These are phyloP conservation scores for Fraxinus velutina DNA, from an alignment of 305 asterid genomes.

Conservation along the genomic window DNA sequence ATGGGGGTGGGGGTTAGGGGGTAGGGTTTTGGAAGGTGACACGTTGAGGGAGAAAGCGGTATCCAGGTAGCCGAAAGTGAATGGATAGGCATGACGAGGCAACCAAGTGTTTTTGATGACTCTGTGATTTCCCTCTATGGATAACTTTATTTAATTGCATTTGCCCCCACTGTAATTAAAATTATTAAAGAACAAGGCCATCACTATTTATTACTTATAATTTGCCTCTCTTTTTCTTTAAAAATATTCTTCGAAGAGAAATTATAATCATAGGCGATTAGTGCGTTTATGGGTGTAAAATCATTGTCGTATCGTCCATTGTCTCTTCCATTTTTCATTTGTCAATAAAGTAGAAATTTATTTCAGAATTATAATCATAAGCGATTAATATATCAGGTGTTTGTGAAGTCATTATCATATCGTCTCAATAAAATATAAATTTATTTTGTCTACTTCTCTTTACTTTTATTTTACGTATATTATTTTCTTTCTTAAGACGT, in stretches of 20 bases:
- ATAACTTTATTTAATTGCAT: constrained; percentile 28
- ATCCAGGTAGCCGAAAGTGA: constrained; percentile 35
- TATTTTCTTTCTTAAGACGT: too few species aligned
- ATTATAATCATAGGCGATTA: not conserved
- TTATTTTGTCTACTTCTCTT: too few species aligned
- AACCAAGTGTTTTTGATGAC: constrained; percentile 23
- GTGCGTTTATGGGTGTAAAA: too few species aligned
- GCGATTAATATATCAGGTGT: too few species aligned
- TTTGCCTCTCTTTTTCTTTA: not conserved
- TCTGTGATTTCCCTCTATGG: constrained; percentile 16
- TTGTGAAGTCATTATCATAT: too few species aligned
- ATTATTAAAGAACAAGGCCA: not conserved
- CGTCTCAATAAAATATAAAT: too few species aligned
- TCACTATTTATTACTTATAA: not conserved
- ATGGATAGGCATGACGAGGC: constrained; percentile 50
- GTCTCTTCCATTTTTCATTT: not conserved
- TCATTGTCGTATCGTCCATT: not conserved
- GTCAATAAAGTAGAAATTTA: not conserved
- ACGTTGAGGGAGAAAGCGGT: constrained; percentile 37
- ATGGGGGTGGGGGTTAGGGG: constrained; percentile 6
- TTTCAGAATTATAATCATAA: too few species aligned
- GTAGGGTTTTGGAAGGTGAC: constrained; percentile 41
- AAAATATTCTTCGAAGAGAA: not conserved
- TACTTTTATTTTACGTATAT: too few species aligned
- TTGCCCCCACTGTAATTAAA: constrained; percentile 13